Evolutionary conservation across 2,329 filamentous ascomycete genomes (phyloP), one percentile per base, ranked within the genome.

Genomic region (Exophiala aquamarina): DNA sequence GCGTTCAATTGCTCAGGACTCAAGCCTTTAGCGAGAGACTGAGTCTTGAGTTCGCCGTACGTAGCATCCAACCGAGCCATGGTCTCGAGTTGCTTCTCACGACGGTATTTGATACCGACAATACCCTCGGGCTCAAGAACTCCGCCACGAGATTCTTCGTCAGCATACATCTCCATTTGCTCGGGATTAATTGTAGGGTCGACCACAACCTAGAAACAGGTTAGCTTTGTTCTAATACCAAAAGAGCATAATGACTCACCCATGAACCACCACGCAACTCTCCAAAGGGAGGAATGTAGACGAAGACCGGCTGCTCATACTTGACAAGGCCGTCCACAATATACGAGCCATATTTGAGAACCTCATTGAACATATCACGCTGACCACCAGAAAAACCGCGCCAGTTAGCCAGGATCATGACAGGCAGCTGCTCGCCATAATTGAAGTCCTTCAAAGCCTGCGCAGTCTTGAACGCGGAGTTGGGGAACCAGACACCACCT

Each of bases 361-460:
- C 93, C 74, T 98, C 93, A 75, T 97, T 96, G 83, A 94, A 98
- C 93, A 98, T 98, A 73, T 98, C 93, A 61, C 92, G 89, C 75
- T 98, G 93, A 57, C 93, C 93, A 77, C 93, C 93, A 59, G 93
- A 98, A 89, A 98, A 98, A 77, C 93, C 93, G 83, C 93, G 86
- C 93, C 93, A 98, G 81, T 98, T 98, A 73, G 93, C 93, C 56
- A 98, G 83, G 67, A 98, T 98, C 90, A 98, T 97, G 58, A 98
- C 77, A 47, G 93, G 93, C 65, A 98, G 79, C 76, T 98, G 93
- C 75, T 98, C 93, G 68, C 93, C 93, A 59, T 95, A 83, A 82
- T 98, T 98, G 82, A 98, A 98, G 77, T 98, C 93, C 63, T 87
- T 90, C 75, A 98, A 95, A 47, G 93, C 93, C 72, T 98, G 93